Base-by-base conservation (phyloP, 2,329 filamentous ascomycete species). In the Septoria petroselini region DNA sequence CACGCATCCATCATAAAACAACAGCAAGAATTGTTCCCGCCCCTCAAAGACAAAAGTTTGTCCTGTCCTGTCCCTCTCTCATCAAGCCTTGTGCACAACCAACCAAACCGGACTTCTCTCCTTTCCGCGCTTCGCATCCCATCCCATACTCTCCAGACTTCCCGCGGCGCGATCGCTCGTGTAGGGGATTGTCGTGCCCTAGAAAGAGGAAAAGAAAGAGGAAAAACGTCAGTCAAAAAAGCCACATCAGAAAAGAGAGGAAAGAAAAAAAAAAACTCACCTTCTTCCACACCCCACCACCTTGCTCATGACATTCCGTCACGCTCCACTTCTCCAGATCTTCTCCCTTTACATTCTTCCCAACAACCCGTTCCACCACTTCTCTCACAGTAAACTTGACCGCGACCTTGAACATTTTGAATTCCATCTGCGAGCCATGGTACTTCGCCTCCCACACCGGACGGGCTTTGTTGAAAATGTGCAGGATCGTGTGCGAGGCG, bases 31-130 rank as follows among this genome's bases (percentile, higher is more conserved):
- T n/a, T n/a, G n/a, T n/a, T n/a, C n/a, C n/a, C n/a, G n/a, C n/a
- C n/a, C n/a, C n/a, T n/a, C n/a, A n/a, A n/a, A n/a, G n/a, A n/a
- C n/a, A n/a, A n/a, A n/a, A n/a, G n/a, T n/a, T n/a, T n/a, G n/a
- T n/a, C n/a, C n/a, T n/a, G n/a, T n/a, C n/a, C n/a, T n/a, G n/a
- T n/a, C n/a, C n/a, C n/a, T n/a, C n/a, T n/a, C n/a, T n/a, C n/a
- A 34, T 58, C 52, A 64, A 17, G 46, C 57, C 55, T 63, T 63
- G 48, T 67, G 64, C 39, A 68, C 53, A 18, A 65, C 58, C 50
- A 66, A 48, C 65, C 65, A 67, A n/a, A 70, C 66, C 27, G 67
- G 67, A 17, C 65, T 64, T 46, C 64, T 45, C 14, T 38, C 46
- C 2, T 39, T 52, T 4, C 67, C 65, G 2, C 65, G 48, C 59